Conservation (phyloP, 192 early-diverging fungal species). For the Phlyctochytrium arcticum region DNA sequence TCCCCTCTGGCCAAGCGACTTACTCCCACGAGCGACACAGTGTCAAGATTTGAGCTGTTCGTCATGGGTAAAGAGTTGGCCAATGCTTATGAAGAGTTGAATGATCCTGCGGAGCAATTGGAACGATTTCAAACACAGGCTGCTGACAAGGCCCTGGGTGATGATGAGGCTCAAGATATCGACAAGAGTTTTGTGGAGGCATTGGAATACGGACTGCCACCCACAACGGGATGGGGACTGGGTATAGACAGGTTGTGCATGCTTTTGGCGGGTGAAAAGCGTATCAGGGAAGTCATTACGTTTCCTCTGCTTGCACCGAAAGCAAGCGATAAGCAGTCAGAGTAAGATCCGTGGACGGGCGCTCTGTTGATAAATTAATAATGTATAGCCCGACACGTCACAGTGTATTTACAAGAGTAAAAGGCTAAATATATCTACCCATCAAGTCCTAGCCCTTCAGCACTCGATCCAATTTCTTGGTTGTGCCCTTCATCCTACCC, state of each 20-base stretch:
- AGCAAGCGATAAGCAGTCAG: no score
- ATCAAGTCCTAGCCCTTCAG: slow-evolving; percentile 24
- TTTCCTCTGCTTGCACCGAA: slow-evolving; percentile 59
- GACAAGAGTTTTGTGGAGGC: slow-evolving; percentile 73
- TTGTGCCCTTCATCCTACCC: slow-evolving; percentile 68
- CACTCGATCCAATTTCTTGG: slow-evolving; percentile 71
- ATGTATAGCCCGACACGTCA: no score
- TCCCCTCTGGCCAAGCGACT: slow-evolving; percentile 72
- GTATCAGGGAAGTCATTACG: slow-evolving; percentile 78
- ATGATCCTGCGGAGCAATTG: slow-evolving; percentile 75
- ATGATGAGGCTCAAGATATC: slow-evolving; percentile 69
- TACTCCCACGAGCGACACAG: neutral
- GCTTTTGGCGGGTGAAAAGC: slow-evolving; percentile 59
- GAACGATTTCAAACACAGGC: slow-evolving; percentile 21
- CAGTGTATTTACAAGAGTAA: no score
- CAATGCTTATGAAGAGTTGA: slow-evolving; percentile 89
- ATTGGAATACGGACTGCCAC: slow-evolving; percentile 80
- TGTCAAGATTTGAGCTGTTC: slow-evolving; percentile 76
- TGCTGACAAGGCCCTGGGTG: slow-evolving; percentile 62
- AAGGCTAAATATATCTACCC: no score
- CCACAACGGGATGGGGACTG: slow-evolving; percentile 88
- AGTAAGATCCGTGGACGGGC: no score
- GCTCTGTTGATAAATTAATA: no score
- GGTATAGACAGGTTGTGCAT: slow-evolving; percentile 78
- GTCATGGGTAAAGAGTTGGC: slow-evolving; percentile 71